A percentile compares a stretch with the other conserved stretches of the same genome.
Evolutionary conservation across 768 basidiomycete genomes (phyloP).

Genomic region (Trametes sanguinea): DNA sequence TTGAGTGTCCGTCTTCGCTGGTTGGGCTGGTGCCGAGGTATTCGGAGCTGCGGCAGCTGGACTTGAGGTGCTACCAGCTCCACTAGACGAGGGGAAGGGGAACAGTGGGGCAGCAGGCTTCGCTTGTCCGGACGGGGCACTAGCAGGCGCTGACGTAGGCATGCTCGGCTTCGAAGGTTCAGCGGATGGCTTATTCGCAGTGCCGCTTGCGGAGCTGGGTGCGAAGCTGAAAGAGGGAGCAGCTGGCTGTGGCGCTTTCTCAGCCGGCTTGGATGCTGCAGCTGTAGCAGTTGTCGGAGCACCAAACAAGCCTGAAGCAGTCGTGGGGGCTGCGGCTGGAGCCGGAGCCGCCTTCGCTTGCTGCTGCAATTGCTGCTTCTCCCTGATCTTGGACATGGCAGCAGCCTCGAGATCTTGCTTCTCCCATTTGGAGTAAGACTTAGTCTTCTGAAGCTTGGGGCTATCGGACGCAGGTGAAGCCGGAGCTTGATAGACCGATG

Average conservation of each 20-base stretch:
- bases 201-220: constrained; percentile 14
- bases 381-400: constrained; percentile 73
- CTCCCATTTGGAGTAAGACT: constrained; percentile 77
- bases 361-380: constrained; percentile 35
- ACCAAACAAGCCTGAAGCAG: not conserved
- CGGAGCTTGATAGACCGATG: constrained; percentile 36
- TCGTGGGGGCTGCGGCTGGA: not conserved
- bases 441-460: constrained; percentile 49
- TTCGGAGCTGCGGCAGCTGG: constrained; percentile 11
- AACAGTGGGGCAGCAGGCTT: constrained; percentile 15
- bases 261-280: not conserved
- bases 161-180: constrained; percentile 1
- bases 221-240: constrained; percentile 8
- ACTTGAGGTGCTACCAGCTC: constrained; percentile 22
- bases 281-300: not conserved
- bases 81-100: constrained; percentile 4
- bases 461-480: constrained; percentile 43
- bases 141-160: constrained; percentile 10
- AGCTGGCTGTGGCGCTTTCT: constrained; percentile 1
- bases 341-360: constrained; percentile 7
- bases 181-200: constrained; percentile 29
- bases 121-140: constrained; percentile 12
- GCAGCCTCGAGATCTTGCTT: constrained; percentile 83
- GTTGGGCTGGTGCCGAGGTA: not conserved
- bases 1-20: constrained; percentile 4